phyloP scores from a whole-genome alignment of 495 filamentous ascomycete genomes.

The Penicillium goetzii region DNA sequence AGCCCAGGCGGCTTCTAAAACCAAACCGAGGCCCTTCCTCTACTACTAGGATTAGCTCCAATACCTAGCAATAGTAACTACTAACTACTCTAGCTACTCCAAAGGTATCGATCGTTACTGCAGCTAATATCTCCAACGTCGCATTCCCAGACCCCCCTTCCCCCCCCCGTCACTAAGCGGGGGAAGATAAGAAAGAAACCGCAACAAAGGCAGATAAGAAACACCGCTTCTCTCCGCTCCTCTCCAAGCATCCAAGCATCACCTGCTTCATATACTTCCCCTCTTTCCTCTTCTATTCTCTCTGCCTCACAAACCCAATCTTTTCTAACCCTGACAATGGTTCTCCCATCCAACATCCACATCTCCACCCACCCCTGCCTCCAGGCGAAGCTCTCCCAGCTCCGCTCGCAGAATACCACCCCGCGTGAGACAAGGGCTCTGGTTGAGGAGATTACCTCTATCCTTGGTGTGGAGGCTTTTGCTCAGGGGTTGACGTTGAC shows the following conservation, averaged over 20 bases:
- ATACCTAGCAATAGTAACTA: too few species aligned
- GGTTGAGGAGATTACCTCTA: slow-evolving; percentile 81
- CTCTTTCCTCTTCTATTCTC: not conserved
- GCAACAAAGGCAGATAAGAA: slow-evolving; percentile 22
- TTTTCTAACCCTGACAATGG: slow-evolving; percentile 28
- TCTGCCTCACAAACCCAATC: slow-evolving; percentile 15
- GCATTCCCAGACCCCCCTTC: not conserved
- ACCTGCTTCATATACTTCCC: not conserved
- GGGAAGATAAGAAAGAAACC: not conserved
- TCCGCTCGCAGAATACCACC: slow-evolving; percentile 71
- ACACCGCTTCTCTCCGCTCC: slow-evolving; percentile 9
- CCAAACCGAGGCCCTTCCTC: not conserved
- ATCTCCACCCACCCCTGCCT: slow-evolving; percentile 87
- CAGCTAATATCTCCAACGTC: not conserved
- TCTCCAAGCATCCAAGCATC: not conserved
- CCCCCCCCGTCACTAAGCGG: not conserved
- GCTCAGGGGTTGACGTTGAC: slow-evolving; percentile 59
- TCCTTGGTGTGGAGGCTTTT: slow-evolving; percentile 82
- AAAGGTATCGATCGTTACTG: too few species aligned
- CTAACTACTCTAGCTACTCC: not conserved
- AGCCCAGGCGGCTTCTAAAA: not conserved
- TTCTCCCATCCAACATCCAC: slow-evolving; percentile 59
- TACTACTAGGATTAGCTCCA: not conserved
- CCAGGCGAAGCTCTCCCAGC: slow-evolving; percentile 83
- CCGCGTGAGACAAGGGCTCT: slow-evolving; percentile 78